Evolutionary conservation across 148 eudicot species (phyloP).

Genomic region (Rhododendron kiyosumense): DNA sequence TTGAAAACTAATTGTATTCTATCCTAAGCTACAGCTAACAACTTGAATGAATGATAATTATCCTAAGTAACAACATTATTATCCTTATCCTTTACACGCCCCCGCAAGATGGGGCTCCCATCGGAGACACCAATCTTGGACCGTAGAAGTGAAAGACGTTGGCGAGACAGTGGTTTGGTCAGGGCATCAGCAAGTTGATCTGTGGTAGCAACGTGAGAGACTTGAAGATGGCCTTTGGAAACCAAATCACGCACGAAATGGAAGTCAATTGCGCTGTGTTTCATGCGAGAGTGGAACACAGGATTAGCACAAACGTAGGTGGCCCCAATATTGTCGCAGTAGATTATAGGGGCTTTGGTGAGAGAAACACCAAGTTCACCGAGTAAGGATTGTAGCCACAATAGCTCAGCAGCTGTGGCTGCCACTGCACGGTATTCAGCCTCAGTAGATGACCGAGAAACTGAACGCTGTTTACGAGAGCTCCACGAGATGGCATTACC

Average conservation of each 20-base stretch:
- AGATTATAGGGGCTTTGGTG: neutral
- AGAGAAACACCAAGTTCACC: no score
- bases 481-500: no score
- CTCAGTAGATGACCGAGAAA: no score
- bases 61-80: no score
- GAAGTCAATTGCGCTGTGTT: neutral
- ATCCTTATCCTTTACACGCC: neutral
- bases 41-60: no score
- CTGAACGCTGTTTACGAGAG: no score
- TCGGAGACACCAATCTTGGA: constrained; percentile 1
- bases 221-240: neutral
- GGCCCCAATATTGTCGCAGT: neutral
- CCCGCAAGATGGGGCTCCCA: neutral
- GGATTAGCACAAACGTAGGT: neutral
- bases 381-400: no score
- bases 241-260: neutral
- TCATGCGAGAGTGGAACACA: neutral
- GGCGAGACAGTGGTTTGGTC: neutral
- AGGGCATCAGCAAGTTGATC: neutral
- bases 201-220: neutral
- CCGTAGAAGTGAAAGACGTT: neutral
- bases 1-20: no score
- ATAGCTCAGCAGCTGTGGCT: no score
- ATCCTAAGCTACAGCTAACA: no score
- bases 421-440: no score